phyloP scores from a whole-genome alignment of 179 eudicot species.

The Pouteria campechiana region DNA sequence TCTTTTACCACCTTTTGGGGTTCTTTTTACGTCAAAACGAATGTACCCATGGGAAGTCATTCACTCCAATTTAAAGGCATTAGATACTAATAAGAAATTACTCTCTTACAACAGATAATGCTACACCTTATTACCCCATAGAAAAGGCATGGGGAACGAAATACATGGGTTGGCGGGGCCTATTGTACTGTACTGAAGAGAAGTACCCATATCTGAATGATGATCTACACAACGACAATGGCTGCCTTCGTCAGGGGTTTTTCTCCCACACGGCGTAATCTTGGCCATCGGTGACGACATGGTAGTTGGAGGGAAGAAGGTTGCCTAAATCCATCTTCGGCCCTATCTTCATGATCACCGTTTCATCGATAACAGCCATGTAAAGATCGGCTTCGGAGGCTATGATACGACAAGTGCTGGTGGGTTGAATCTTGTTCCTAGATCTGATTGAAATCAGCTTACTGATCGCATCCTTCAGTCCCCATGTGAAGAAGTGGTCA shows the following conservation, averaged over 20 bases:
- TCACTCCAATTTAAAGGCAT: no score
- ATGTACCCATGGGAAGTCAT: no score
- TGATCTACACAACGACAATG: no score
- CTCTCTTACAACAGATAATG: no score
- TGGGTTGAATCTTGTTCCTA: conserved; percentile 28
- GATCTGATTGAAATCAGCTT: conserved; percentile 22
- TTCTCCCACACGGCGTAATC: conserved; percentile 51
- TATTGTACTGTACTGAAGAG: no score
- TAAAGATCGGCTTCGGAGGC: conserved; percentile 47
- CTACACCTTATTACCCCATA: no score
- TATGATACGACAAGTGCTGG: conserved; percentile 35
- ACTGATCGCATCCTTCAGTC: conserved; percentile 29
- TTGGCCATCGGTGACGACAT: conserved; percentile 25
- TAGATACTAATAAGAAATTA: no score
- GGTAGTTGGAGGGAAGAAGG: conserved; percentile 31
- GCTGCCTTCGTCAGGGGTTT: background rate
- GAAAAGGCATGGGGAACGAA: no score
- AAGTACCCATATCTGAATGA: no score
- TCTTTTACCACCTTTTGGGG: no score
- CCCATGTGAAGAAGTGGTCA: conserved; percentile 55
- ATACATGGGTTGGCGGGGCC: no score
- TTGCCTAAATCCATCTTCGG: conserved; percentile 34
- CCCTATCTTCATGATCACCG: conserved; percentile 42
- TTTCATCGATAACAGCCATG: conserved; percentile 41
- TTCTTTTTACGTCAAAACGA: no score